Conservation (phyloP, 805 yeast genomes). For the Brettanomyces bruxellensis region DNA sequence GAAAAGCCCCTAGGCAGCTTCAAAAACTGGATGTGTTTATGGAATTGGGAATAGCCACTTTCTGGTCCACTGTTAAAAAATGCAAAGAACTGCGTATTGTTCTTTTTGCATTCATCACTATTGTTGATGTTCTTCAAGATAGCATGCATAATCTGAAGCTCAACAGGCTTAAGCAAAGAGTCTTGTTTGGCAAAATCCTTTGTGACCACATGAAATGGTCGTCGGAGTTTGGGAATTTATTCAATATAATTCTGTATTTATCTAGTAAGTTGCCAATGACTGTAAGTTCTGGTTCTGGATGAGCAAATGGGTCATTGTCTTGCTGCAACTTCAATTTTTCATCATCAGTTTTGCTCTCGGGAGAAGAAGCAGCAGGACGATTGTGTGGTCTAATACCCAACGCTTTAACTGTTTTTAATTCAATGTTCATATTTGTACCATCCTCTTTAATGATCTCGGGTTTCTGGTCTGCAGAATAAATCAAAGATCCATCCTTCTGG, state of each 20-base stretch:
- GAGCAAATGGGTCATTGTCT: slow-evolving; percentile 61
- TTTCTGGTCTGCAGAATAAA: slow-evolving; percentile 12
- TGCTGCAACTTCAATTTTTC: slow-evolving; percentile 24
- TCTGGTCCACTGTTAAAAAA: slow-evolving; percentile 84
- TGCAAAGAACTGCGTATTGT: slow-evolving; percentile 50
- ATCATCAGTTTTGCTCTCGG: slow-evolving; percentile 20
- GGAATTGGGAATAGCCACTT: slow-evolving; percentile 93
- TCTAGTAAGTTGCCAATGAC: slow-evolving; percentile 44
- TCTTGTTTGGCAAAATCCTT: slow-evolving; percentile 64
- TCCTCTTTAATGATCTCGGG: slow-evolving; percentile 16
- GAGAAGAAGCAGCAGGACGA: slow-evolving; percentile 23
- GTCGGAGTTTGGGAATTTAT: slow-evolving; percentile 79
- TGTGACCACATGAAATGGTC: slow-evolving; percentile 77
- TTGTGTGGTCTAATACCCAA: slow-evolving; percentile 26
- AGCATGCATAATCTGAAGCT: slow-evolving; percentile 49
- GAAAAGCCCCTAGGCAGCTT: slow-evolving; percentile 51
- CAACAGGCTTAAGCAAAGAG: slow-evolving; percentile 62
- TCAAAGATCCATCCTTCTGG: slow-evolving; percentile 14
- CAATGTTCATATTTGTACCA: slow-evolving; percentile 18
- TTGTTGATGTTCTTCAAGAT: slow-evolving; percentile 43
- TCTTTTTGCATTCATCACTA: slow-evolving; percentile 21
- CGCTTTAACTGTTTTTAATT: slow-evolving; percentile 25
- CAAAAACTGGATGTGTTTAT: slow-evolving; percentile 86
- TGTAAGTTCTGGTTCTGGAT: slow-evolving; percentile 70
- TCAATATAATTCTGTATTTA: slow-evolving; percentile 58